Conservation (phyloP, 805 yeast genomes). For the Monosporozyma servazzii region DNA sequence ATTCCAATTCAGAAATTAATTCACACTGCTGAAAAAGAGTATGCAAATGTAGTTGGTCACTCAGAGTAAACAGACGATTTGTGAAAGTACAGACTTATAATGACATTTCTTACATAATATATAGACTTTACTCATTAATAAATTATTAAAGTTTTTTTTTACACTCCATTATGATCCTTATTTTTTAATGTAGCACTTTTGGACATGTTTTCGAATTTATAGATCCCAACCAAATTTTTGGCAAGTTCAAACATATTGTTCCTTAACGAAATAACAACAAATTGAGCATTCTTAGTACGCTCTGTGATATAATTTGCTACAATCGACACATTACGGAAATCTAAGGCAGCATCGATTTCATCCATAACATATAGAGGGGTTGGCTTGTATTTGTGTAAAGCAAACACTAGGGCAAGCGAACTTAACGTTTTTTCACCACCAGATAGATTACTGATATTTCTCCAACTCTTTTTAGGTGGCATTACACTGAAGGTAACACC, state of each 20-base stretch:
- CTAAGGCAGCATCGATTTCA: slow-evolving; percentile 97
- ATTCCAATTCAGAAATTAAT: slow-evolving; percentile 66
- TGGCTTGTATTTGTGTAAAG: slow-evolving; percentile 90
- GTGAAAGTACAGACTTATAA: not conserved
- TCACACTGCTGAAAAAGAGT: slow-evolving; percentile 48
- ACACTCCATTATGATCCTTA: slow-evolving; percentile 32
- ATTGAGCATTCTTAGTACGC: slow-evolving; percentile 92
- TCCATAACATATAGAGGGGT: slow-evolving; percentile 98
- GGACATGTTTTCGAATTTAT: slow-evolving; percentile 87
- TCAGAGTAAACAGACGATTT: slow-evolving; percentile 16
- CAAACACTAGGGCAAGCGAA: slow-evolving; percentile 91
- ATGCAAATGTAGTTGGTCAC: slow-evolving; percentile 35
- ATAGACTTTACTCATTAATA: not conserved
- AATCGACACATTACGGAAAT: slow-evolving; percentile 91
- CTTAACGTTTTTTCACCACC: slow-evolving; percentile 98
- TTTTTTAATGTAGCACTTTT: slow-evolving; percentile 71
- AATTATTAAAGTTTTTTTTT: not conserved
- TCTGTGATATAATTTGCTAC: slow-evolving; percentile 96
- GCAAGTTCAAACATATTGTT: slow-evolving; percentile 98
- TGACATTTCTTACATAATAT: not conserved
- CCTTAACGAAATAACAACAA: slow-evolving; percentile 87
- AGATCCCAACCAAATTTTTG: slow-evolving; percentile 88
- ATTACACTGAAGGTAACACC: slow-evolving; percentile 94
- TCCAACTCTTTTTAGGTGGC: slow-evolving; percentile 99
- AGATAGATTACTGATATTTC: slow-evolving; percentile 84